Conservation (phyloP, 2,329 filamentous ascomycete species). For the Exophiala aquamarina region DNA sequence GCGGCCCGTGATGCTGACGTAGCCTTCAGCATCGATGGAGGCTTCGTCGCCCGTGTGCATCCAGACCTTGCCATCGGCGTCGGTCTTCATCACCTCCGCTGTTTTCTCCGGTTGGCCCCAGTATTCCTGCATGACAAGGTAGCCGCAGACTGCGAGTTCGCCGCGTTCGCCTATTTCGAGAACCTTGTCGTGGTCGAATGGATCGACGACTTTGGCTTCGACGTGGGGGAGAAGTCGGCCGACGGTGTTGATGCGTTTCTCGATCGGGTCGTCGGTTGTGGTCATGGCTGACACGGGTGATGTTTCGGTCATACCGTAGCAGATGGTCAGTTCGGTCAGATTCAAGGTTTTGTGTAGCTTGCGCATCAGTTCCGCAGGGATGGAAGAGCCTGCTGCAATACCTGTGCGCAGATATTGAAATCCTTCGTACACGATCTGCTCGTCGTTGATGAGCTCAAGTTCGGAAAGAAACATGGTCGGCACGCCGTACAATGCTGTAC, state of each 20-base stretch:
- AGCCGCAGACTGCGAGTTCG: slow-evolving; percentile 80
- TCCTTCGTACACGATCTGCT: slow-evolving; percentile 48
- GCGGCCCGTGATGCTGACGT: slow-evolving; percentile 68
- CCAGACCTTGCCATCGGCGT: slow-evolving; percentile 62
- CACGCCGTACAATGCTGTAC: slow-evolving; percentile 79
- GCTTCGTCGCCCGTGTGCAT: slow-evolving; percentile 94
- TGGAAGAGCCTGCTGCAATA: slow-evolving; percentile 83
- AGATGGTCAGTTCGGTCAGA: slow-evolving; percentile 80
- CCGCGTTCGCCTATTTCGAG: slow-evolving; percentile 68
- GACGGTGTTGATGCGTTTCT: slow-evolving; percentile 72
- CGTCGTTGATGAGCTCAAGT: slow-evolving; percentile 69
- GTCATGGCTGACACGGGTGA: slow-evolving; percentile 74
- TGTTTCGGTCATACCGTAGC: slow-evolving; percentile 97
- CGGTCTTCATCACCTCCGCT: slow-evolving; percentile 58
- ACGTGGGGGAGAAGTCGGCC: slow-evolving; percentile 85
- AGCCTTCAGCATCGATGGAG: slow-evolving; percentile 71
- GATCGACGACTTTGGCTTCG: slow-evolving; percentile 72
- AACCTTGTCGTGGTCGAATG: slow-evolving; percentile 62
- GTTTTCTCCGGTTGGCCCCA: slow-evolving; percentile 74
- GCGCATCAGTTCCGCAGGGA: slow-evolving; percentile 67
- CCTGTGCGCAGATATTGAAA: slow-evolving; percentile 76
- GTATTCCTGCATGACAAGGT: slow-evolving; percentile 88
- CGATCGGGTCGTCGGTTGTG: slow-evolving; percentile 69
- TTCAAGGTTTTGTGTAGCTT: slow-evolving; percentile 73
- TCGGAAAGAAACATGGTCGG: slow-evolving; percentile 93